Evolutionary conservation across 2,329 filamentous ascomycete genomes (phyloP).

Genomic region (Cladosporium sp.): DNA sequence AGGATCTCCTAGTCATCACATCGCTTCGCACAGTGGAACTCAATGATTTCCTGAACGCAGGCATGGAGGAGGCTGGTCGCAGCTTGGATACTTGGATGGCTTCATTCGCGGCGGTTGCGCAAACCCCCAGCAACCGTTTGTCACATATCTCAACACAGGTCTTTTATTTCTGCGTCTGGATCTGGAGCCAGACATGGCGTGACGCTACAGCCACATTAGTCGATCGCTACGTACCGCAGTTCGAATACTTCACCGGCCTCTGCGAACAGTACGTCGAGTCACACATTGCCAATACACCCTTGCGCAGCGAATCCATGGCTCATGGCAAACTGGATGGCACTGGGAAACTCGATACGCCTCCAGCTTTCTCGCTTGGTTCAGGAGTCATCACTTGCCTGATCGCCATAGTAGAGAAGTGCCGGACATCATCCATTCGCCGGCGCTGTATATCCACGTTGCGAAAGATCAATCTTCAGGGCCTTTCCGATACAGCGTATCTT

Average conservation of each 20-base stretch:
- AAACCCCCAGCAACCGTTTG: neutral
- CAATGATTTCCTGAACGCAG: neutral
- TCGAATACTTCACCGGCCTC: conserved; percentile 16
- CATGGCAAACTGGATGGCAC: neutral
- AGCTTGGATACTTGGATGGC: neutral
- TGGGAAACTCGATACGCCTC: neutral
- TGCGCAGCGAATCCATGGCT: neutral
- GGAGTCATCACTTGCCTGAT: conserved; percentile 15
- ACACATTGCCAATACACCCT: conserved; percentile 5
- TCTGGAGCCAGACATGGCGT: conserved; percentile 16
- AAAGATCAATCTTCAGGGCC: conserved; percentile 17
- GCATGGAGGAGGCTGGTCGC: neutral
- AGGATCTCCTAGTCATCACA: neutral
- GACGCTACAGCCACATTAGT: conserved; percentile 17
- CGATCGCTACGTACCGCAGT: conserved; percentile 22
- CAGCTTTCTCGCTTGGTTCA: conserved; percentile 15
- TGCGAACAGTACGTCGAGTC: conserved; percentile 19
- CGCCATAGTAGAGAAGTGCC: conserved; percentile 20
- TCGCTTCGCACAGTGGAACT: neutral
- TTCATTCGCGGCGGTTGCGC: neutral
- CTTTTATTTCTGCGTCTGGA: conserved; percentile 21
- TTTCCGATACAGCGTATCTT: conserved; percentile 21
- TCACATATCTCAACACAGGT: conserved; percentile 10
- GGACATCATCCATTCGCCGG: conserved; percentile 21
- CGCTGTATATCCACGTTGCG: conserved; percentile 19